Evolutionary conservation across 257 asterid species (phyloP).

Genomic region (Pogostemon cablin): DNA sequence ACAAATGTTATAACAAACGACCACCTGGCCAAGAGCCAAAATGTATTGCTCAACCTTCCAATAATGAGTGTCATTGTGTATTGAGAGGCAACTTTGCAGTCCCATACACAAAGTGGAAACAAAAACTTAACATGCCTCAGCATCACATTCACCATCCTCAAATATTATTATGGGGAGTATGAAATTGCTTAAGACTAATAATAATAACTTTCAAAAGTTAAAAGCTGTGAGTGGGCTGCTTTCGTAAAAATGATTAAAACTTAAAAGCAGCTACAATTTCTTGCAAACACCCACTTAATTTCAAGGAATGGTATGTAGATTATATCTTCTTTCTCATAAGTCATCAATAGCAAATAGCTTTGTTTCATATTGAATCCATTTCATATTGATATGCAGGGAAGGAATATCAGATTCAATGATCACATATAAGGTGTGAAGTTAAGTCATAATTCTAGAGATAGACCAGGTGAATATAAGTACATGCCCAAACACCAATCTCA

Average conservation of each 20-base stretch:
- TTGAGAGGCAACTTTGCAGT: background rate
- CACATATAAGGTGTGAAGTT: background rate
- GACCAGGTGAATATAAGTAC: background rate
- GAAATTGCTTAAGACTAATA: too few species aligned
- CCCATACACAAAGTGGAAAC: background rate
- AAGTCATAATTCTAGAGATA: slow-evolving; percentile 15
- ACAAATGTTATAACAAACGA: background rate
- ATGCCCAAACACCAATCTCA: background rate
- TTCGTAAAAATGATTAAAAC: too few species aligned
- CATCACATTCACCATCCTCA: background rate
- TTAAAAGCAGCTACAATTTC: too few species aligned
- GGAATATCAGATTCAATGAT: background rate
- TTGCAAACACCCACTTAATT: background rate
- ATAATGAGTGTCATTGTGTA: background rate
- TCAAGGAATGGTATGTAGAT: background rate
- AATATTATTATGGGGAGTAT: too few species aligned
- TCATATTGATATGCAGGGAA: background rate
- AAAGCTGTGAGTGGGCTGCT: too few species aligned
- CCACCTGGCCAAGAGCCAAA: slow-evolving; percentile 19
- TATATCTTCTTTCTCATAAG: background rate
- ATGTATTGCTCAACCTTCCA: background rate
- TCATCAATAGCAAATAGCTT: background rate
- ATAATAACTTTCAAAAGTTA: too few species aligned
- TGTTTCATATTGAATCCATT: background rate
- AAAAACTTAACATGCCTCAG: background rate